phyloP scores from a whole-genome alignment of 106 monocot species.

The Gastrodia elata region DNA sequence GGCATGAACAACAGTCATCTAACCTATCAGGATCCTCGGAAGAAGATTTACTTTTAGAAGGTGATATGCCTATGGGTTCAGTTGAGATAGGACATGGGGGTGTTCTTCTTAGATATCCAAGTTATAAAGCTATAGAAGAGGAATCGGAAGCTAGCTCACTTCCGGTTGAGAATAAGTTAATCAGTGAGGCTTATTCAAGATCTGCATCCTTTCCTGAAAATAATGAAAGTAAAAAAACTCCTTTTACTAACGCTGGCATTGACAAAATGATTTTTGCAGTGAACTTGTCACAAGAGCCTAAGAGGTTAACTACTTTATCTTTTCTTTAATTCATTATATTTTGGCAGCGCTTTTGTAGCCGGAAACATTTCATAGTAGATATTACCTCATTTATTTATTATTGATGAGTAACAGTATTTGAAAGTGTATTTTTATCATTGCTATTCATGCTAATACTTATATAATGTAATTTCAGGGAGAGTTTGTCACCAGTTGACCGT shows the following conservation, averaged over 20 bases:
- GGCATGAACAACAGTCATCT: conserved; percentile 52
- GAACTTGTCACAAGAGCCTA: conserved; percentile 20
- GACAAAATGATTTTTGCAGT: conserved; percentile 19
- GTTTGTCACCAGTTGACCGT: conserved; percentile 27
- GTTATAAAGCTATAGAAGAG: conserved; percentile 39
- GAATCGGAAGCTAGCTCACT: conserved; percentile 77
- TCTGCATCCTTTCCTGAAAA: conserved; percentile 26
- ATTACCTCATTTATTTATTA: not conserved
- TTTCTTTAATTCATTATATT: not conserved
- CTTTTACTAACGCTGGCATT: conserved; percentile 2
- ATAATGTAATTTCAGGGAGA: conserved; percentile 38
- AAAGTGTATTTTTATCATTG: not conserved
- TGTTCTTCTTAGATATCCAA: conserved; percentile 51
- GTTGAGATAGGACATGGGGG: conserved; percentile 62
- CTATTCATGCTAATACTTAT: not conserved
- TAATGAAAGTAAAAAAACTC: conserved; percentile 28
- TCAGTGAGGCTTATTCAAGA: conserved; percentile 23
- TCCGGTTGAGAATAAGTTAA: conserved; percentile 34
- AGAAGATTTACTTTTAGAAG: conserved; percentile 62
- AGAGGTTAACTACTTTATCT: conserved; percentile 21
- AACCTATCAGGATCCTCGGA: conserved; percentile 32
- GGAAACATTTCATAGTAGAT: not conserved
- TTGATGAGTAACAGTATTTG: not conserved
- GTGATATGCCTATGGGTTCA: conserved; percentile 29
- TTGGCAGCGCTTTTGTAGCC: not conserved